Evolutionary conservation across 2,329 filamentous ascomycete genomes (phyloP).

Genomic region (Hortaea sp.): DNA sequence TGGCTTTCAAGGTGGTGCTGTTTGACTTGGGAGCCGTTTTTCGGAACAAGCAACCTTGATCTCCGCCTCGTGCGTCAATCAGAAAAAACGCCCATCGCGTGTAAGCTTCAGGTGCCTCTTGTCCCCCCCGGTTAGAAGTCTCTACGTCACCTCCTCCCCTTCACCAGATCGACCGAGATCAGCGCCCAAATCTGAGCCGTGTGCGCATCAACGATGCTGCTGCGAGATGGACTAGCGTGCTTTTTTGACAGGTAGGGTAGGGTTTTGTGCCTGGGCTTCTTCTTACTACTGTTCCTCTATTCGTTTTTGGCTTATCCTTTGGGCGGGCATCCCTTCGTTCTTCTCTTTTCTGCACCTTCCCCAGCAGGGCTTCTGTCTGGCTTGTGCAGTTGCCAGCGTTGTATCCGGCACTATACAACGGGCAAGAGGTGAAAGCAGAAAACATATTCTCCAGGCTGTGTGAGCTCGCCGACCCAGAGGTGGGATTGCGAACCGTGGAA

Average conservation of each 20-base stretch:
- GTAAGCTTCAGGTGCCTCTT: no score
- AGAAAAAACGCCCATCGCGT: no score
- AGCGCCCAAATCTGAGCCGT: neutral
- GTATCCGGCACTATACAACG: neutral
- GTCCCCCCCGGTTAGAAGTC: neutral
- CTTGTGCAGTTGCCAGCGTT: neutral
- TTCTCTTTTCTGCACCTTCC: neutral
- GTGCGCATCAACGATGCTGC: constrained; percentile 1
- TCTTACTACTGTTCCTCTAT: neutral
- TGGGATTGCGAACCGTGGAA: neutral
- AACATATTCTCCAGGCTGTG: neutral
- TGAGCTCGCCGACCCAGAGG: neutral
- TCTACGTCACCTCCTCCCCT: neutral
- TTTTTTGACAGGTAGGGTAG: neutral
- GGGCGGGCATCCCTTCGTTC: neutral
- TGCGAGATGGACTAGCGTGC: neutral
- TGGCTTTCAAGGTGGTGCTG: no score
- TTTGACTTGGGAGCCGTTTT: no score
- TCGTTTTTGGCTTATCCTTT: neutral
- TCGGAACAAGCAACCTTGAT: no score
- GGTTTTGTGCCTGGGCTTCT: constrained; percentile 18
- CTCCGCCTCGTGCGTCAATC: no score
- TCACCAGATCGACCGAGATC: neutral
- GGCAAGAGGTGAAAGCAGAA: neutral
- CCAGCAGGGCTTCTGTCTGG: neutral